These are phyloP conservation scores for Sporobolomyces phaffii DNA, from an alignment of 768 basidiomycete species.

Conservation along the genomic window DNA sequence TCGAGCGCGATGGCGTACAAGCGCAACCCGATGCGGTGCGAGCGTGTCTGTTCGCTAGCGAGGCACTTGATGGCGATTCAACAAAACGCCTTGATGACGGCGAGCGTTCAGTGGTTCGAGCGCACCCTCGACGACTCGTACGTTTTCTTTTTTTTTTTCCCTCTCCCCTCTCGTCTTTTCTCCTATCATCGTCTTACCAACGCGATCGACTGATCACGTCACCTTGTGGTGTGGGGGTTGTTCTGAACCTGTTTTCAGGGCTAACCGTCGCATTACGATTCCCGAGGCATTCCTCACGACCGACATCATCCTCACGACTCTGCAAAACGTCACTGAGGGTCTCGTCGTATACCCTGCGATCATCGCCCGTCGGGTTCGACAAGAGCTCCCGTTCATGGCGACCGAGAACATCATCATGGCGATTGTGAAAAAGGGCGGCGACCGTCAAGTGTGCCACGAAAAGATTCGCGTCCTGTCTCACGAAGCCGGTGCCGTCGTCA, in stretches of 20 bases:
- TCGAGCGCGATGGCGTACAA: conserved; percentile 94
- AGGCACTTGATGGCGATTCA: conserved; percentile 92
- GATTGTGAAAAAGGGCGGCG: conserved; percentile 79
- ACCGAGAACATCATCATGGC: conserved; percentile 99
- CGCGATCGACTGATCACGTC: no score
- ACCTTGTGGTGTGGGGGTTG: no score
- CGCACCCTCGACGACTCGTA: conserved; percentile 93
- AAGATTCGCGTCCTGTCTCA: conserved; percentile 91
- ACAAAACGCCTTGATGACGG: conserved; percentile 92
- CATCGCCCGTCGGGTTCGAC: conserved; percentile 80
- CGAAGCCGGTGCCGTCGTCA: conserved; percentile 88
- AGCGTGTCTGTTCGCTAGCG: conserved; percentile 92
- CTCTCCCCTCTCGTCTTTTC: background rate
- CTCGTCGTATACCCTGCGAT: conserved; percentile 99
- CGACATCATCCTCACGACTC: conserved; percentile 88
- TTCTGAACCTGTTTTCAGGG: conserved; percentile 53
- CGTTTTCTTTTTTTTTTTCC: conserved; percentile 12
- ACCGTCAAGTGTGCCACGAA: conserved; percentile 94
- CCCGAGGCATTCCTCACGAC: conserved; percentile 96
- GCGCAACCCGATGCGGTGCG: conserved; percentile 97
- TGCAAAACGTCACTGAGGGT: conserved; percentile 92
- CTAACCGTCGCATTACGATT: conserved; percentile 90
- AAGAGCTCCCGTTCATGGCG: conserved; percentile 99
- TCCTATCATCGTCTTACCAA: background rate
- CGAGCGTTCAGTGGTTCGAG: conserved; percentile 96